Percentiles rank a stretch among this genome's conserved stretches.
phyloP scores from a whole-genome alignment of 1,139 yeast genomes.

The Magnusiomyces paraingens region DNA sequence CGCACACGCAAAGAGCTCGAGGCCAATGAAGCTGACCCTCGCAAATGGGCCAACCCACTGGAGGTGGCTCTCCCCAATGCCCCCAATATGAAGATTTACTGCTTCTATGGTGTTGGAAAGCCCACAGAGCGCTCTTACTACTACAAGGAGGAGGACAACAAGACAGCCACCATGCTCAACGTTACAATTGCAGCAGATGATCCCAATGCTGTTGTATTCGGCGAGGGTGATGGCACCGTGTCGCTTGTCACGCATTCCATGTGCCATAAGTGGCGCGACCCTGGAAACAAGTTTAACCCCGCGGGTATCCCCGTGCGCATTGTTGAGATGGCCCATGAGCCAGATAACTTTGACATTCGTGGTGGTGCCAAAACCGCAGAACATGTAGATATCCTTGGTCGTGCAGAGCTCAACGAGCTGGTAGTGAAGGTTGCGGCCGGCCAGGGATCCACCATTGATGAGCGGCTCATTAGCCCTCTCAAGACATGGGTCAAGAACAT shows the following conservation, averaged over 20 bases:
- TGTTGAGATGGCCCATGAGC: constrained; percentile 90
- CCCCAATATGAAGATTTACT: constrained; percentile 81
- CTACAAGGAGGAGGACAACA: constrained; percentile 59
- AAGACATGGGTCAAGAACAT: constrained; percentile 49
- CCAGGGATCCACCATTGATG: constrained; percentile 56
- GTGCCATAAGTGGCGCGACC: constrained; percentile 82
- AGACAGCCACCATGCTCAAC: constrained; percentile 45
- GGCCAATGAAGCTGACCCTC: constrained; percentile 58
- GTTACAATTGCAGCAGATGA: constrained; percentile 57
- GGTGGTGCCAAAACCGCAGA: constrained; percentile 98
- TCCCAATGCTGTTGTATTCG: constrained; percentile 62
- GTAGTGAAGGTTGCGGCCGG: constrained; percentile 80
- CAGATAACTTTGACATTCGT: constrained; percentile 85
- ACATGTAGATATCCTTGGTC: constrained; percentile 92
- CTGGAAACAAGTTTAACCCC: constrained; percentile 70
- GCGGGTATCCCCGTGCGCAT: constrained; percentile 63
- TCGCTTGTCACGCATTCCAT: constrained; percentile 74
- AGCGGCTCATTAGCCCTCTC: constrained; percentile 54
- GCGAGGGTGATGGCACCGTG: constrained; percentile 96
- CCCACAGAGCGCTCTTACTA: constrained; percentile 92
- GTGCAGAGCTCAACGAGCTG: constrained; percentile 85
- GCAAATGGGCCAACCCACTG: constrained; percentile 88
- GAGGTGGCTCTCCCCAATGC: constrained; percentile 90
- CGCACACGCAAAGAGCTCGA: constrained; percentile 49
- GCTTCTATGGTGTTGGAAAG: constrained; percentile 92